These are phyloP conservation scores for Diutina ranongensis DNA, from an alignment of 1,139 yeast genomes.

Conservation along the genomic window DNA sequence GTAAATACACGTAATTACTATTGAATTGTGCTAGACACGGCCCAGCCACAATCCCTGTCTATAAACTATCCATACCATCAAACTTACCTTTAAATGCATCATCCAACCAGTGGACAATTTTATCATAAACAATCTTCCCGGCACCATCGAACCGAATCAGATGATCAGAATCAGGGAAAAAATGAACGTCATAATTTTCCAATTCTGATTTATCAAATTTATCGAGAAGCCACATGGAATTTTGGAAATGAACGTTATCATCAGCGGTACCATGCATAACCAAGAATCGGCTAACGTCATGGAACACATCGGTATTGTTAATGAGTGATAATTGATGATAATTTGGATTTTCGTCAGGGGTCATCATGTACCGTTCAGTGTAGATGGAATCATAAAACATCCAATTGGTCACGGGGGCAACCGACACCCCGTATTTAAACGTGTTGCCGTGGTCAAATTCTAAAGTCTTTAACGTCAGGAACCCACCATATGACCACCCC, in stretches of 20 bases:
- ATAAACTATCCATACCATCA: conserved; percentile 8
- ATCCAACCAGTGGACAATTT: conserved; percentile 54
- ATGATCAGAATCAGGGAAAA: conserved; percentile 93
- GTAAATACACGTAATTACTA: too few relatives aligned
- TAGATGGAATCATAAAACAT: conserved; percentile 67
- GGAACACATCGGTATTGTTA: conserved; percentile 37
- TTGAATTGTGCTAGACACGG: too few relatives aligned
- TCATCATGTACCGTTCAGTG: conserved; percentile 84
- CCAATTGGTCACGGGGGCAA: conserved; percentile 88
- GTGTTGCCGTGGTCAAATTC: conserved; percentile 59
- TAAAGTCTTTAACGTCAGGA: conserved; percentile 61
- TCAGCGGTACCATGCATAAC: conserved; percentile 95
- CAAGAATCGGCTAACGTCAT: conserved; percentile 45
- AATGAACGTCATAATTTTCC: conserved; percentile 80
- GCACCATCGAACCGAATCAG: conserved; percentile 74
- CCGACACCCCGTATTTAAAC: conserved; percentile 74
- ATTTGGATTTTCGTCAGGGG: conserved; percentile 42
- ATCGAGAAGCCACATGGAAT: conserved; percentile 68
- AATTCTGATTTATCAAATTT: conserved; percentile 46
- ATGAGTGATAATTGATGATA: conserved; percentile 38
- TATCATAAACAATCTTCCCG: conserved; percentile 60
- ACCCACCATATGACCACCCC: conserved; percentile 96
- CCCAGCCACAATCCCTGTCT: too few relatives aligned
- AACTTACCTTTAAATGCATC: conserved; percentile 56
- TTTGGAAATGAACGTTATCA: conserved; percentile 92